These are phyloP conservation scores for Tolypocladium guangdongense DNA, from an alignment of 2,329 filamentous ascomycete genomes.

Conservation along the genomic window DNA sequence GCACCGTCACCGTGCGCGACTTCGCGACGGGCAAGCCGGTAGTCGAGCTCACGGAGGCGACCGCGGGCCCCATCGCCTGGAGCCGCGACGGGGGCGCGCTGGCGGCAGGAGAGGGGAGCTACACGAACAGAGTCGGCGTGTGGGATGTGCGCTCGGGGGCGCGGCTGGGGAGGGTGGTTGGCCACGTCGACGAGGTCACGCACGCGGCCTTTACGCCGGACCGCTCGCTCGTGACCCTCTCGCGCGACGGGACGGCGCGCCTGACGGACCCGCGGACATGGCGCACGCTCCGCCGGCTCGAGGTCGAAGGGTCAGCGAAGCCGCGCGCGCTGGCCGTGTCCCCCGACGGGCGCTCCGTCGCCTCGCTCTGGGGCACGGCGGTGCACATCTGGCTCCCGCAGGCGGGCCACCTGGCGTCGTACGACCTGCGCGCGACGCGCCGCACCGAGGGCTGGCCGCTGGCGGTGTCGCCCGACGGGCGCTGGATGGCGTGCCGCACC, in stretches of 20 bases:
- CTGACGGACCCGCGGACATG: conserved; percentile 20
- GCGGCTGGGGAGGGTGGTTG: conserved; percentile 18
- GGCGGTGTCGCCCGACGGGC: conserved; percentile 25
- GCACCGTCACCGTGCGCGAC: conserved; percentile 20
- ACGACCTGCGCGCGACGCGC: conserved; percentile 22
- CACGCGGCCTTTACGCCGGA: conserved; percentile 24
- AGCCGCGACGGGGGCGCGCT: conserved; percentile 18
- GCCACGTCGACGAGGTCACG: conserved; percentile 25
- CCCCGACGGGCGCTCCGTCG: conserved; percentile 19
- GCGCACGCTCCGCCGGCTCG: conserved; percentile 25
- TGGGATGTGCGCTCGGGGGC: conserved; percentile 19
- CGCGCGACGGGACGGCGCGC: conserved; percentile 25
- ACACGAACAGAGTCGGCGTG: conserved; percentile 18
- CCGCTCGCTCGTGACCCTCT: conserved; percentile 21
- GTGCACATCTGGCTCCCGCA: conserved; percentile 26
- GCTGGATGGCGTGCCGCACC: conserved; percentile 26
- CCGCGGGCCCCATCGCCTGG: conserved; percentile 19
- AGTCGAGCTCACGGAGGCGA: conserved; percentile 19
- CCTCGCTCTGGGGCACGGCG: conserved; percentile 26
- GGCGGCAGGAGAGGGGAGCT: conserved; percentile 18
- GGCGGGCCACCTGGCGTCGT: conserved; percentile 21
- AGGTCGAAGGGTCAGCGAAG: conserved; percentile 19
- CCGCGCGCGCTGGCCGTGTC: conserved; percentile 23
- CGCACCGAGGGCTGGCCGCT: conserved; percentile 28
- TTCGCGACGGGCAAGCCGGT: conserved; percentile 17